Percentiles rank a stretch among this genome's conserved stretches.
Conservation (phyloP, 257 asterid genomes). For the Gentiana dahurica region DNA sequence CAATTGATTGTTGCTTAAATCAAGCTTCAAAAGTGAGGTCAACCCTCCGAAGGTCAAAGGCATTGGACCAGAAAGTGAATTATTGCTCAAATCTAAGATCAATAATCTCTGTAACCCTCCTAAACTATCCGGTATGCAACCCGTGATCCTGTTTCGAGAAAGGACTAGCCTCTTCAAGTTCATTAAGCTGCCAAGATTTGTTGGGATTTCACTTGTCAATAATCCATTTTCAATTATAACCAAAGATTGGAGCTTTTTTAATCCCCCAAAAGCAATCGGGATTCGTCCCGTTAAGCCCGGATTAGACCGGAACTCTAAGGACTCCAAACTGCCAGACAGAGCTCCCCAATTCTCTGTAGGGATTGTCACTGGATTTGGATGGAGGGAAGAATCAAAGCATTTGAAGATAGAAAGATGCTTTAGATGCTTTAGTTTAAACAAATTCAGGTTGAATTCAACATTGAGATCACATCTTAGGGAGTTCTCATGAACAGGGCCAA, state of each 20-base stretch:
- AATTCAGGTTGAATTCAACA: slow-evolving; percentile 38
- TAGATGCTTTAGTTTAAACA: slow-evolving; percentile 52
- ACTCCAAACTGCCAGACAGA: slow-evolving; percentile 40
- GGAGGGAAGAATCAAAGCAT: slow-evolving; percentile 42
- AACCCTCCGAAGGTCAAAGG: slow-evolving; percentile 50
- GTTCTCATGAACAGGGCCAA: slow-evolving; percentile 85
- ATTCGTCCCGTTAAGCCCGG: slow-evolving; percentile 57
- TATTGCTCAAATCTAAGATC: slow-evolving; percentile 74
- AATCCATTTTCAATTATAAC: slow-evolving; percentile 61
- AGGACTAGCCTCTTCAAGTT: slow-evolving; percentile 49
- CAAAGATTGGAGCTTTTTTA: slow-evolving; percentile 56
- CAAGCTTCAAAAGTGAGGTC: slow-evolving; percentile 65
- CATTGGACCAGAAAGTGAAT: slow-evolving; percentile 45
- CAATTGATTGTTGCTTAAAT: slow-evolving; percentile 47
- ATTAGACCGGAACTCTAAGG: slow-evolving; percentile 67
- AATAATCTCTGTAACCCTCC: slow-evolving; percentile 43
- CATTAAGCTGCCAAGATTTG: slow-evolving; percentile 39
- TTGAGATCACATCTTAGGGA: slow-evolving; percentile 63
- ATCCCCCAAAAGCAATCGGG: slow-evolving; percentile 45
- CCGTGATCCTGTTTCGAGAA: slow-evolving; percentile 39
- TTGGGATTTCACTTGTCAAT: slow-evolving; percentile 45
- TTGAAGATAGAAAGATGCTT: slow-evolving; percentile 64
- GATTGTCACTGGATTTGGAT: slow-evolving; percentile 31
- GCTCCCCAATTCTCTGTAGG: slow-evolving; percentile 52
- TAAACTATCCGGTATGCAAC: slow-evolving; percentile 42